Evolutionary conservation across 208 protist genomes (phyloP).

Genomic region (Leishmania martiniquensis): DNA sequence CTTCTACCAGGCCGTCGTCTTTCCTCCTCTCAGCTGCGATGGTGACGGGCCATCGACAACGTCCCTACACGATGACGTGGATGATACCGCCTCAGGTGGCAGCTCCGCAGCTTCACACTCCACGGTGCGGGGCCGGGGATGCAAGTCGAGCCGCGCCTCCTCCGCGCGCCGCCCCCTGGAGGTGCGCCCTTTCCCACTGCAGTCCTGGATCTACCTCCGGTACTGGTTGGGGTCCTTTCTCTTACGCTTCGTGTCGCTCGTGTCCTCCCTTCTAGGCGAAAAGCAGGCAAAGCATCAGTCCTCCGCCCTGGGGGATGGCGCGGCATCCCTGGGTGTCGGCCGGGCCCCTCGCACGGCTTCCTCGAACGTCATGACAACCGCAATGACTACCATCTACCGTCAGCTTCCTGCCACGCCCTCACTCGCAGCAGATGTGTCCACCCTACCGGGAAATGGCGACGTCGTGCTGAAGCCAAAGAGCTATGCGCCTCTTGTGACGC

Average conservation of each 20-base stretch:
- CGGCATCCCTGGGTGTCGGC: background rate
- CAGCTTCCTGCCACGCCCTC: conserved; percentile 24
- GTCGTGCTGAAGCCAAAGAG: conserved; percentile 15
- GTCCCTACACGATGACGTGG: background rate
- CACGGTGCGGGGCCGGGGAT: conserved; percentile 2
- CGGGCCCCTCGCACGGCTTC: conserved; percentile 4
- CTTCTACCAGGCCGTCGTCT: conserved; percentile 31
- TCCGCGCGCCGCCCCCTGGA: conserved; percentile 5
- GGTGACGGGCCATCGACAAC: background rate
- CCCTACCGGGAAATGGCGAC: conserved; percentile 24
- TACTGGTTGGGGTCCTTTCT: conserved; percentile 39
- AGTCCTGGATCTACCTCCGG: conserved; percentile 47
- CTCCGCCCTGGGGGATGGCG: background rate
- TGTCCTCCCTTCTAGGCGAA: conserved; percentile 21
- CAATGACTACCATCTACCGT: conserved; percentile 35
- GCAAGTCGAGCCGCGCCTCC: conserved; percentile 5
- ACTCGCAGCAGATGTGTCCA: conserved; percentile 23
- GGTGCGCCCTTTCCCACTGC: conserved; percentile 17
- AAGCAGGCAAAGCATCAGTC: conserved; percentile 5
- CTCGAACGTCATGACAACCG: conserved; percentile 36
- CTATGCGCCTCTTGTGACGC: conserved; percentile 44
- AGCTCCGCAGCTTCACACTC: conserved; percentile 9
- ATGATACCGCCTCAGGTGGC: background rate
- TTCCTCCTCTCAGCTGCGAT: conserved; percentile 11
- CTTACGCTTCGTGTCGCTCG: conserved; percentile 25